Conservation (phyloP, 306 rosid genomes). For the Pueraria montana region DNA sequence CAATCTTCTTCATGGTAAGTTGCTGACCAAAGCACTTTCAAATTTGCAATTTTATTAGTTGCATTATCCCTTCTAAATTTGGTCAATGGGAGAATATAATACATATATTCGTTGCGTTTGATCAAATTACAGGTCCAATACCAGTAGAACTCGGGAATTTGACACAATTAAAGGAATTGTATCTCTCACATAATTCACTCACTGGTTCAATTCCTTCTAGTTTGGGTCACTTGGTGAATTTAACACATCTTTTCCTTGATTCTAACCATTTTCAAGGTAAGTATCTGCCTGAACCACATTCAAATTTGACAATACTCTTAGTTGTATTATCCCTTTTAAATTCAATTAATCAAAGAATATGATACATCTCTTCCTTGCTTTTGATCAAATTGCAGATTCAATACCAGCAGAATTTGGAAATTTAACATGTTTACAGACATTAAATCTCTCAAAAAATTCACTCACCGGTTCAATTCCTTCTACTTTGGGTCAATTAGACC, state of each 20-base stretch:
- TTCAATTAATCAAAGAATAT: background rate
- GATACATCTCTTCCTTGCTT: background rate
- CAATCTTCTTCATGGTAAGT: background rate
- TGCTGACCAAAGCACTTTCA: background rate
- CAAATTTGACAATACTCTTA: background rate
- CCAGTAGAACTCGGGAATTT: background rate
- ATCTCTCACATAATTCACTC: background rate
- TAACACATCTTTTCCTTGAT: background rate
- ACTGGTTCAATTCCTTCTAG: background rate
- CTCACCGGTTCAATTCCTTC: background rate
- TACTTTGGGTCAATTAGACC: background rate
- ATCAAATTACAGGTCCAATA: background rate
- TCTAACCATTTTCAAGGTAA: background rate
- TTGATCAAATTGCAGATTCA: no score
- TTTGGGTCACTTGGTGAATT: background rate
- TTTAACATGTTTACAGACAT: background rate
- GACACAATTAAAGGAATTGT: background rate
- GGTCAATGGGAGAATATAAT: background rate
- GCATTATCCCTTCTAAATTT: background rate
- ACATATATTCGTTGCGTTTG: background rate
- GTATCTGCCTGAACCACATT: background rate
- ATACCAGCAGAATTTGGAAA: background rate
- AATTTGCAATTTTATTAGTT: no score
- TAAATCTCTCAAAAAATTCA: background rate
- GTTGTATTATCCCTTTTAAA: background rate